Evolutionary conservation across 257 asterid genomes (phyloP).

Genomic region (Schizonepeta tenuifolia): DNA sequence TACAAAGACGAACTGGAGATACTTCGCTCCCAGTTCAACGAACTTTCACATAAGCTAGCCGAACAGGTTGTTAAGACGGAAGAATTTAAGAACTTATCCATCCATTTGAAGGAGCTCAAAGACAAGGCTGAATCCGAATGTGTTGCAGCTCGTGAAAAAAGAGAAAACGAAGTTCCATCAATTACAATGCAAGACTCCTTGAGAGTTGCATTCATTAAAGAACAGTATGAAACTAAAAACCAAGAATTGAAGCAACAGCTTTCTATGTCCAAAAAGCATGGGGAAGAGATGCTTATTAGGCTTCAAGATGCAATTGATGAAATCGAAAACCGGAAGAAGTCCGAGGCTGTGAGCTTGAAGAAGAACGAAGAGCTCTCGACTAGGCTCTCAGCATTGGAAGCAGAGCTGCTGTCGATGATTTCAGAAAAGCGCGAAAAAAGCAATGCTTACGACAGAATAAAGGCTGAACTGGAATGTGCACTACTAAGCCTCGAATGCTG

Average conservation of each 20-base stretch:
- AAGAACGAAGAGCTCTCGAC: constrained; percentile 76
- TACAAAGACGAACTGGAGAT: constrained; percentile 48
- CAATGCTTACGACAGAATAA: constrained; percentile 66
- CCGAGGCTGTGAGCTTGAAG: constrained; percentile 77
- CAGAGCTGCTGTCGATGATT: constrained; percentile 58
- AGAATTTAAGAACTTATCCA: constrained; percentile 75
- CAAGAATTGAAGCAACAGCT: constrained; percentile 89
- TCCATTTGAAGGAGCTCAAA: constrained; percentile 80
- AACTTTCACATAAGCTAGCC: constrained; percentile 66
- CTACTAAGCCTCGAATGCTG: constrained; percentile 90
- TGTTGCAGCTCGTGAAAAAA: constrained; percentile 51
- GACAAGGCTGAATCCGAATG: constrained; percentile 87
- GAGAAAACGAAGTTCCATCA: constrained; percentile 67
- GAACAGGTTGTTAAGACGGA: constrained; percentile 74
- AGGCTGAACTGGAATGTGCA: constrained; percentile 92
- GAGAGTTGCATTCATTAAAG: constrained; percentile 90
- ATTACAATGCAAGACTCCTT: constrained; percentile 71
- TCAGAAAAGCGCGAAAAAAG: constrained; percentile 77
- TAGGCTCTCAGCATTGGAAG: constrained; percentile 68
- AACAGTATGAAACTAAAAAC: constrained; percentile 77
- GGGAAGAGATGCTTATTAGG: constrained; percentile 93
- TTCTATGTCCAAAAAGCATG: constrained; percentile 75
- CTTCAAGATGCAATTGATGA: constrained; percentile 91
- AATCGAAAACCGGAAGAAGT: constrained; percentile 78
- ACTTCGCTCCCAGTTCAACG: constrained; percentile 51